Evolutionary conservation across 164 flowering plant species (phyloP).

Genomic region (Magnolia changhungtana): DNA sequence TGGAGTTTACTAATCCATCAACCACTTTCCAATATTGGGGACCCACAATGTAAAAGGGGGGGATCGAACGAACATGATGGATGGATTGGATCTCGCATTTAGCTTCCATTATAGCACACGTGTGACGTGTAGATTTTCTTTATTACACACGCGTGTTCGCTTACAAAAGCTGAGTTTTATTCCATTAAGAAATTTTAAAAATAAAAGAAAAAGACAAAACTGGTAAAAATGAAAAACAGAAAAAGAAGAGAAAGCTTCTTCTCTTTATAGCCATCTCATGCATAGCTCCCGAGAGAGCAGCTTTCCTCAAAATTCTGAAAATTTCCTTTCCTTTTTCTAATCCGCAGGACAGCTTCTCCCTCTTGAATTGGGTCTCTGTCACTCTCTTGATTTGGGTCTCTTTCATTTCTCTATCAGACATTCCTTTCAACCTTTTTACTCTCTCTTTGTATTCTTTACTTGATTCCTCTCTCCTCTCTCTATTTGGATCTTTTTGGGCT

Average conservation of each 20-base stretch:
- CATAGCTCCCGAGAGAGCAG: neutral
- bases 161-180: too few species aligned
- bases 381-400: neutral
- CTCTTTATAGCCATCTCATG: neutral
- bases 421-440: neutral
- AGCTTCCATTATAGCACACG: too few species aligned
- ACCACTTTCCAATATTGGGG: too few species aligned
- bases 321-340: neutral
- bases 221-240: neutral
- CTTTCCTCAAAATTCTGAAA: neutral
- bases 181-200: too few species aligned
- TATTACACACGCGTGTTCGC: too few species aligned
- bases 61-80: too few species aligned
- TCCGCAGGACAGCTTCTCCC: neutral
- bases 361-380: neutral
- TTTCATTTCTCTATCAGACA: neutral
- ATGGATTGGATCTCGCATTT: too few species aligned
- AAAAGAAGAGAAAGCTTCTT: too few species aligned
- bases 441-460: neutral
- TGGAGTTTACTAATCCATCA: too few species aligned
- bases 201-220: neutral
- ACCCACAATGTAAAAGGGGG: too few species aligned
- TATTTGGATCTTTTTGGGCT: neutral
- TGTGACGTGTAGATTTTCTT: too few species aligned
- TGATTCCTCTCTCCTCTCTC: neutral